Evolutionary conservation across 2,329 filamentous ascomycete species (phyloP).

Genomic region (Aspergillus sp.): DNA sequence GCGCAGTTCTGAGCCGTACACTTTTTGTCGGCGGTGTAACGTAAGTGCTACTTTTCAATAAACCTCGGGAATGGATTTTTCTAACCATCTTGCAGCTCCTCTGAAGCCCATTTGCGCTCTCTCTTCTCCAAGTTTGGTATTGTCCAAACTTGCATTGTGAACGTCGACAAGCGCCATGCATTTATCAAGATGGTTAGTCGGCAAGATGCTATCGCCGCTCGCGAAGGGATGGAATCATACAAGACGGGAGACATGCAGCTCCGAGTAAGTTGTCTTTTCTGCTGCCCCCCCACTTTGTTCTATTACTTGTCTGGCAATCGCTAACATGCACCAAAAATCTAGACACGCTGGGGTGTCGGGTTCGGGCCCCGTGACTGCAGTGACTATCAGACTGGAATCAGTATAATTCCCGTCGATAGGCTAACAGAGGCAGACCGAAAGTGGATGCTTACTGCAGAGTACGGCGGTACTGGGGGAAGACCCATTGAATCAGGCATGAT

Average conservation of each 20-base stretch:
- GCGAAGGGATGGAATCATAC: slow-evolving; percentile 81
- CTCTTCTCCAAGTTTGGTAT: slow-evolving; percentile 80
- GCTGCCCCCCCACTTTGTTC: not conserved
- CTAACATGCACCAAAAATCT: slow-evolving; percentile 28
- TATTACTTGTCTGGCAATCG: not conserved
- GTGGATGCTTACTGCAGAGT: slow-evolving; percentile 94
- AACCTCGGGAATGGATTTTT: not conserved
- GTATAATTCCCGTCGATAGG: slow-evolving; percentile 86
- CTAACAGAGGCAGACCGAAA: slow-evolving; percentile 95
- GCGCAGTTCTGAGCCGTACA: slow-evolving; percentile 79
- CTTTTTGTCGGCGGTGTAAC: slow-evolving; percentile 95
- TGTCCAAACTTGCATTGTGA: slow-evolving; percentile 97
- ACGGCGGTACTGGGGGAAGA: slow-evolving; percentile 84
- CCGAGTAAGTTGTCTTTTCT: slow-evolving; percentile 54
- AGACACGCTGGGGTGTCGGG: slow-evolving; percentile 96
- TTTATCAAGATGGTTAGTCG: slow-evolving; percentile 99
- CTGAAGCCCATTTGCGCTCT: slow-evolving; percentile 76
- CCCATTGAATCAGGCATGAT: slow-evolving; percentile 79
- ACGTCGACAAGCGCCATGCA: slow-evolving; percentile 95
- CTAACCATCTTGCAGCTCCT: slow-evolving; percentile 54
- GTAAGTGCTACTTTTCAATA: slow-evolving; percentile 52
- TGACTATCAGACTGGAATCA: slow-evolving; percentile 89
- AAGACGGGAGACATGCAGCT: slow-evolving; percentile 71
- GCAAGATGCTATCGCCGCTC: slow-evolving; percentile 77
- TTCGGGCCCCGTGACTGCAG: slow-evolving; percentile 97